A percentile compares a stretch with the other conserved stretches of the same genome.
Evolutionary conservation across 805 yeast genomes (phyloP).

Genomic region (Candida berthetii): DNA sequence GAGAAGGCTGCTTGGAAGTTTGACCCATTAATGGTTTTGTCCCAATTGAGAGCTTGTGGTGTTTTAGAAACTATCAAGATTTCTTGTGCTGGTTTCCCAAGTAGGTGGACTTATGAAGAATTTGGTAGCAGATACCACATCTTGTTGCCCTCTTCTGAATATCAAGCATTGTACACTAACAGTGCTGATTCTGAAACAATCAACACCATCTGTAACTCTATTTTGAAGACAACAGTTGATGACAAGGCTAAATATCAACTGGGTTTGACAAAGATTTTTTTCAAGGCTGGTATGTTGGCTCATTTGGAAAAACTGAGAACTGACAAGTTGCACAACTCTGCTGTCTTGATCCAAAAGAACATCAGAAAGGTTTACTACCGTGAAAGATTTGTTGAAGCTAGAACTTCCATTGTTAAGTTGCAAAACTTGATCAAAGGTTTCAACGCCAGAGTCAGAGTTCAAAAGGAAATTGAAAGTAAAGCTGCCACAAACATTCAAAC

Average conservation of each 20-base stretch:
- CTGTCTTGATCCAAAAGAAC: constrained; percentile 80
- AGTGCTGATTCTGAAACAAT: constrained; percentile 49
- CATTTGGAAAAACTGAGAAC: constrained; percentile 80
- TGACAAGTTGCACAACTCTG: constrained; percentile 71
- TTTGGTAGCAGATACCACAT: constrained; percentile 87
- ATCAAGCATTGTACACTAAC: constrained; percentile 54
- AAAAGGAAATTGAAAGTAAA: constrained; percentile 44
- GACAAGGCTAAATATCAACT: constrained; percentile 72
- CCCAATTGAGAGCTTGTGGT: constrained; percentile 97
- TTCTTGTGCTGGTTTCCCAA: constrained; percentile 97
- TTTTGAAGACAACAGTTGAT: constrained; percentile 58
- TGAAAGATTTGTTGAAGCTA: constrained; percentile 47
- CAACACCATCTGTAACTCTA: constrained; percentile 58
- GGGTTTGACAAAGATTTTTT: constrained; percentile 91
- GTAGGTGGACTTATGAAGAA: constrained; percentile 92
- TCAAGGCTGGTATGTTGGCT: constrained; percentile 96
- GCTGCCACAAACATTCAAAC: constrained; percentile 77
- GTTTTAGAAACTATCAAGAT: constrained; percentile 94
- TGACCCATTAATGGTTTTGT: constrained; percentile 89
- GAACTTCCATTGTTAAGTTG: constrained; percentile 43
- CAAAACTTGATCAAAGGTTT: constrained; percentile 66
- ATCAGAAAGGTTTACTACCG: constrained; percentile 62
- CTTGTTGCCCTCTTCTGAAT: constrained; percentile 63
- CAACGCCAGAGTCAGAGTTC: constrained; percentile 47
- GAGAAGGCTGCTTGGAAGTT: constrained; percentile 93